phyloP scores from a whole-genome alignment of 2,329 filamentous ascomycete species.

The Alternaria novae-zelandiae region DNA sequence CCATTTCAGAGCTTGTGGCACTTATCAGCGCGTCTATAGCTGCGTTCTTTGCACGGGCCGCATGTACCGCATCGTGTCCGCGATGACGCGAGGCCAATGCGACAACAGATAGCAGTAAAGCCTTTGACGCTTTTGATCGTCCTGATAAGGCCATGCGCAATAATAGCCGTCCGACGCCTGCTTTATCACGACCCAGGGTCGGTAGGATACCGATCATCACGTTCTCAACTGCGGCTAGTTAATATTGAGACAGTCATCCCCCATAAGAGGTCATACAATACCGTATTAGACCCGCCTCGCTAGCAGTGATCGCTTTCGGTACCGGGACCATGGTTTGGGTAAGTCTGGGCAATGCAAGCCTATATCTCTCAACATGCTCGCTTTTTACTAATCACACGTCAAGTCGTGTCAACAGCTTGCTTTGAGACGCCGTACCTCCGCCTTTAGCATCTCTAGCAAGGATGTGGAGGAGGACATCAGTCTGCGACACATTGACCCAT shows the following conservation, averaged over 20 bases:
- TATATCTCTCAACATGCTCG: neutral
- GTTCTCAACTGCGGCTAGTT: neutral
- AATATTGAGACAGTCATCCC: neutral
- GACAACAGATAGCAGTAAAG: neutral
- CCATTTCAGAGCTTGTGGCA: neutral
- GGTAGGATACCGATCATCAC: neutral
- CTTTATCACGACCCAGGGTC: neutral
- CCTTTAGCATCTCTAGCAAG: neutral
- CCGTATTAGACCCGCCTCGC: neutral
- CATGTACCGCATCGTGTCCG: neutral
- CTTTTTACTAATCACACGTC: neutral
- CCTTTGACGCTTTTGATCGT: neutral
- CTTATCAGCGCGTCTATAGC: neutral
- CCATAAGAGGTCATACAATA: neutral
- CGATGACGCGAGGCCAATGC: neutral
- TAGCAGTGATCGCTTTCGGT: neutral
- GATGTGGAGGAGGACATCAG: slow-evolving; percentile 12
- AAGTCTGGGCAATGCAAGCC: neutral
- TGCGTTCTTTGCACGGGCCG: neutral
- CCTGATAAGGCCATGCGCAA: neutral
- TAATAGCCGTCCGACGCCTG: neutral
- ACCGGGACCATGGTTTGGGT: neutral
- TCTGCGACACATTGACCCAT: slow-evolving; percentile 10
- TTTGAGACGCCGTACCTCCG: neutral
- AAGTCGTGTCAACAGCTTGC: neutral